These are phyloP conservation scores for Neocallimastix lanati DNA, from an alignment of 192 early-diverging fungal genomes.

Conservation along the genomic window DNA sequence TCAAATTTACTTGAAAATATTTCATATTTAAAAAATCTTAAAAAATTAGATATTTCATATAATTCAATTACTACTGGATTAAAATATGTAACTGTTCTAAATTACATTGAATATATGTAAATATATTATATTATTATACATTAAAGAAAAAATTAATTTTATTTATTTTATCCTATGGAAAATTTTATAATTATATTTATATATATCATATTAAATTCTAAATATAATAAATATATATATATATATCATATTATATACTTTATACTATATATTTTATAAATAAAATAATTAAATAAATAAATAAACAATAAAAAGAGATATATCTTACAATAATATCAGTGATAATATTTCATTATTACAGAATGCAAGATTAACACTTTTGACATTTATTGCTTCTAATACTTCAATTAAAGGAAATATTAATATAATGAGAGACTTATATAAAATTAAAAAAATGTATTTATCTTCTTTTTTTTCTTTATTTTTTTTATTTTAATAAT, in stretches of 20 bases:
- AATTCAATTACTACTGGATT: not conserved
- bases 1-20: not conserved
- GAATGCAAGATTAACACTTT: not conserved
- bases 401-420: not conserved
- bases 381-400: not conserved
- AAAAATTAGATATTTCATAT: not conserved
- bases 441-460: not conserved
- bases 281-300: too few species aligned
- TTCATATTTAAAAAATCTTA: not conserved
- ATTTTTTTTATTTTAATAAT: too few species aligned
- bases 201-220: too few species aligned
- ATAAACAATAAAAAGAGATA: too few species aligned
- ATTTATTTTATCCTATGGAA: too few species aligned
- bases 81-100: not conserved
- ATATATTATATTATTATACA: too few species aligned
- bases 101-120: not conserved
- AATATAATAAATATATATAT: too few species aligned
- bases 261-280: too few species aligned
- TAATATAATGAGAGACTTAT: not conserved
- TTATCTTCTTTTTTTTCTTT: too few species aligned
- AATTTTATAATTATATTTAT: too few species aligned
- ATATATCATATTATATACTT: too few species aligned
- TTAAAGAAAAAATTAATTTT: too few species aligned
- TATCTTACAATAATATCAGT: not conserved
- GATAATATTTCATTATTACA: not conserved